A percentile compares a stretch with the other conserved stretches of the same genome.
Conservation (phyloP, 768 basidiomycete genomes). For the Psilocybe cubensis region DNA sequence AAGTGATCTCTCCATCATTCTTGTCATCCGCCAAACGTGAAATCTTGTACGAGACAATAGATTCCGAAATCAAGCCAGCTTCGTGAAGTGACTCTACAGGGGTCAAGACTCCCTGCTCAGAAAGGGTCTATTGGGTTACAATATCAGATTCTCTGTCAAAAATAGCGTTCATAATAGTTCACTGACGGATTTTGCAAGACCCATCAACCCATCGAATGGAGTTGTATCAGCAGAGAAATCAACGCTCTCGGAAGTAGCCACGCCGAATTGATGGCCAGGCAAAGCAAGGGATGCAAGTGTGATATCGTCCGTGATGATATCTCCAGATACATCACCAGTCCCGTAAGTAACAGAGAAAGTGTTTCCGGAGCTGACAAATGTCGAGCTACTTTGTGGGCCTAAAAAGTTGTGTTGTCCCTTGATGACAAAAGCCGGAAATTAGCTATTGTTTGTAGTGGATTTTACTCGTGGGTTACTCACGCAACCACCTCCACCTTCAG, state of each 20-base stretch:
- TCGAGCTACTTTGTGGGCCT: constrained; percentile 59
- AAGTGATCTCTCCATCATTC: constrained; percentile 82
- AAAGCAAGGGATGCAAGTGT: constrained; percentile 65
- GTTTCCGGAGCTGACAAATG: constrained; percentile 56
- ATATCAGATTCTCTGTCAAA: not conserved
- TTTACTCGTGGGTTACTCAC: constrained; percentile 29
- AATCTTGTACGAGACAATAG: constrained; percentile 83
- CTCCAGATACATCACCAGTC: constrained; percentile 68
- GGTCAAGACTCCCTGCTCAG: constrained; percentile 64
- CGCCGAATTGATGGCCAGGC: constrained; percentile 67
- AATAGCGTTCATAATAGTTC: not conserved
- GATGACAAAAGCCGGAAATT: not conserved
- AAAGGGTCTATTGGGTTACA: constrained; percentile 49
- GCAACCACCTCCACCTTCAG: constrained; percentile 44
- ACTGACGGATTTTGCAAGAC: constrained; percentile 71
- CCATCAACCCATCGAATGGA: constrained; percentile 78
- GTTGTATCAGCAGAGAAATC: constrained; percentile 57
- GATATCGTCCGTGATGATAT: constrained; percentile 65
- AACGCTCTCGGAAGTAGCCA: constrained; percentile 56
- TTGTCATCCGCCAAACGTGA: constrained; percentile 68
- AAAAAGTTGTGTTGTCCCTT: constrained; percentile 68
- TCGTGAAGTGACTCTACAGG: constrained; percentile 72
- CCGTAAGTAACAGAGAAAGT: constrained; percentile 71
- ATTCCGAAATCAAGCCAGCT: constrained; percentile 56
- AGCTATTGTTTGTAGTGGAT: too few relatives aligned